These are phyloP conservation scores for Platanus orientalis DNA, from an alignment of 164 flowering plant genomes.

Conservation along the genomic window DNA sequence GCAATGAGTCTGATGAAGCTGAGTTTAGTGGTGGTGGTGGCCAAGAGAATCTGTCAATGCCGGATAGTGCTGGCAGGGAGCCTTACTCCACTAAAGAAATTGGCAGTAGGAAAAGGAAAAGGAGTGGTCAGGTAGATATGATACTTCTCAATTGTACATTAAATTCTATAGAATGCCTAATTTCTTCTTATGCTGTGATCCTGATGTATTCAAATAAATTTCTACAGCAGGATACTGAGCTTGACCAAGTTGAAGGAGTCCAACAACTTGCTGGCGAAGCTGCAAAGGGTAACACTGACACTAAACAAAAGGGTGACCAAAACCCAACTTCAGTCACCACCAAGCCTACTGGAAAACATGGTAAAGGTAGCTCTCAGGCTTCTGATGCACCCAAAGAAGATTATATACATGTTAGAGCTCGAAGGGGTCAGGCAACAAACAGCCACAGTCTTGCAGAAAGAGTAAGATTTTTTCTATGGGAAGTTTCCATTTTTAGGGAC, in stretches of 20 bases:
- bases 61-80: constrained; percentile 38
- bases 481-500: neutral
- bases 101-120: constrained; percentile 70
- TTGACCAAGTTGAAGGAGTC: constrained; percentile 37
- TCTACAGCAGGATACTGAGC: constrained; percentile 40
- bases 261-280: constrained; percentile 31
- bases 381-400: constrained; percentile 79
- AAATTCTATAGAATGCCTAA: neutral
- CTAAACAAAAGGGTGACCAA: constrained; percentile 47
- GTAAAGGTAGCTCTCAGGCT: constrained; percentile 62
- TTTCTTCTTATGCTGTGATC: neutral
- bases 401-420: constrained; percentile 91
- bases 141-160: neutral
- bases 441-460: constrained; percentile 99
- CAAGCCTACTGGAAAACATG: constrained; percentile 45
- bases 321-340: constrained; percentile 28
- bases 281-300: constrained; percentile 34
- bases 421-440: constrained; percentile 97
- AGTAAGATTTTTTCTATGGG: constrained; percentile 35
- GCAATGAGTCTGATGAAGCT: constrained; percentile 64
- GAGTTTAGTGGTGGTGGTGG: constrained; percentile 53
- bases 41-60: constrained; percentile 35
- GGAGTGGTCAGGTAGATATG: constrained; percentile 55
- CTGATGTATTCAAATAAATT: neutral
- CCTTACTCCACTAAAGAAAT: constrained; percentile 36